phyloP scores from a whole-genome alignment of 2,329 filamentous ascomycete species.

The Hirsutella rhossiliensis region DNA sequence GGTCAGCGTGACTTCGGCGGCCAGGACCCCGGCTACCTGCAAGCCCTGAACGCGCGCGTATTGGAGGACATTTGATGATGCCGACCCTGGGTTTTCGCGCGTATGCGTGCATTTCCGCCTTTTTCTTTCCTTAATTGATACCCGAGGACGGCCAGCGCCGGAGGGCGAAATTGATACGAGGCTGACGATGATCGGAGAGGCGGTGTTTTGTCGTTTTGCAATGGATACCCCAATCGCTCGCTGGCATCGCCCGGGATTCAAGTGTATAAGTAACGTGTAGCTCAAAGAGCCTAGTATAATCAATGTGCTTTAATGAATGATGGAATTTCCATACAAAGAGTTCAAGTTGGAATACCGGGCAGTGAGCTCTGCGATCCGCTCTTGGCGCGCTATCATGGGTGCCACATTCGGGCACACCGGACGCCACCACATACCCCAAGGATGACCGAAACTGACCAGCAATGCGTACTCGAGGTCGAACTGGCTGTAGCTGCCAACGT shows the following conservation, averaged over 20 bases:
- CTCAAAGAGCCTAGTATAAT: too few relatives aligned
- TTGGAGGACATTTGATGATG: slow-evolving; percentile 68
- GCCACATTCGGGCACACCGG: too few relatives aligned
- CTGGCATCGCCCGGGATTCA: slow-evolving; percentile 1
- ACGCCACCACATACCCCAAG: too few relatives aligned
- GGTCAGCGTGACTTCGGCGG: slow-evolving; percentile 8
- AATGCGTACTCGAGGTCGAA: too few relatives aligned
- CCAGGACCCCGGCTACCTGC: slow-evolving; percentile 54
- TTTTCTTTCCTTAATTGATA: neutral
- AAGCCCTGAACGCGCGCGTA: slow-evolving; percentile 68
- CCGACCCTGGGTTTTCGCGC: neutral
- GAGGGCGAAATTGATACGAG: too few relatives aligned
- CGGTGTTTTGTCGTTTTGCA: slow-evolving; percentile 1
- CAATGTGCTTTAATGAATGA: too few relatives aligned
- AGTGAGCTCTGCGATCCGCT: too few relatives aligned
- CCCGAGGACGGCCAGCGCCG: neutral
- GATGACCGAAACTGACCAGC: too few relatives aligned
- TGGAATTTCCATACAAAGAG: too few relatives aligned
- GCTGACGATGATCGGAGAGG: neutral
- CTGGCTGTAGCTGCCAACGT: too few relatives aligned
- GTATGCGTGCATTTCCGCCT: neutral
- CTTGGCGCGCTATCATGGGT: too few relatives aligned
- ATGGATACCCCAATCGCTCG: slow-evolving; percentile 11
- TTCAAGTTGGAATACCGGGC: too few relatives aligned
- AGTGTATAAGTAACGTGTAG: neutral